These are phyloP conservation scores for Plasmodium coatneyi DNA, from an alignment of 169 alveolate genomes.

Conservation along the genomic window DNA sequence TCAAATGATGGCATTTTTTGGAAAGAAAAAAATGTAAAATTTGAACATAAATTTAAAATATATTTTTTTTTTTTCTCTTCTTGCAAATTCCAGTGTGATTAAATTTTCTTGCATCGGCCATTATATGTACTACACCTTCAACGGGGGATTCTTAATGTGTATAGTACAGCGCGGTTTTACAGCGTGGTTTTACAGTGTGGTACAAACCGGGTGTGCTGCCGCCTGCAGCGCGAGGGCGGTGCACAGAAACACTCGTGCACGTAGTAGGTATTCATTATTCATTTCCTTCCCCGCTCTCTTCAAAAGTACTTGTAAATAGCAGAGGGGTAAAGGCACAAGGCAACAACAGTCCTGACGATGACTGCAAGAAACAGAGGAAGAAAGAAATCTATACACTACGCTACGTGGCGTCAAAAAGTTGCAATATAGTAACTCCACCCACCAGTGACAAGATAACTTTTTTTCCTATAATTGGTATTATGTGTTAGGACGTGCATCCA, in stretches of 20 bases:
- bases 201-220: not conserved
- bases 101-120: not conserved
- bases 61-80: not conserved
- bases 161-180: not conserved
- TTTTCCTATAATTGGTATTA: not conserved
- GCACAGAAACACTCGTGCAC: not conserved
- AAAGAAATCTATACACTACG: not conserved
- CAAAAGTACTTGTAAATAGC: not conserved
- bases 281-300: not conserved
- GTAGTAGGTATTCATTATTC: not conserved
- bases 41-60: not conserved
- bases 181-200: not conserved
- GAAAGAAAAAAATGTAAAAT: not conserved
- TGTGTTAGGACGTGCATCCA: not conserved
- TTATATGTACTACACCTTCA: not conserved
- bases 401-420: not conserved
- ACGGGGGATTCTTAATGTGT: not conserved
- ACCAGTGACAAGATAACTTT: not conserved
- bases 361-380: not conserved
- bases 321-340: not conserved
- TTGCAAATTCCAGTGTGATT: not conserved
- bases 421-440: not conserved
- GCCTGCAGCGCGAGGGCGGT: not conserved
- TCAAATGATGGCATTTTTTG: not conserved
- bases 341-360: not conserved